Evolutionary conservation across 352 stramenopile genomes (phyloP), one percentile per base, ranked within the genome.

Genomic region (Phytophthora melonis): DNA sequence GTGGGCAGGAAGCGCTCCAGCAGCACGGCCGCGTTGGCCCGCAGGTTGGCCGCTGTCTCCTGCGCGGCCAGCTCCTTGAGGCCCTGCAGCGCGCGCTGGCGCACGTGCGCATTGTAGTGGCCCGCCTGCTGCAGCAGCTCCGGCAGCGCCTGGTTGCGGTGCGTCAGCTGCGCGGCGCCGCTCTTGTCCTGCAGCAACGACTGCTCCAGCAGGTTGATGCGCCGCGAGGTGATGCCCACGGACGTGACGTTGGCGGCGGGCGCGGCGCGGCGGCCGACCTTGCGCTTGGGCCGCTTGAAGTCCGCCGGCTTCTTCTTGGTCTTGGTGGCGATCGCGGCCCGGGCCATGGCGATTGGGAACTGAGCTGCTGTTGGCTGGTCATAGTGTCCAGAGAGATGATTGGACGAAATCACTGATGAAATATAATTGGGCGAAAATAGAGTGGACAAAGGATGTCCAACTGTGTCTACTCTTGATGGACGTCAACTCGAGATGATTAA

Each of bases 211-310:
- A 96, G 75, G 58, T 93, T 93, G 72, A 96, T 92, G 69, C 89
- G 89, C 14, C 89, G 89, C 32, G 87, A 94, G 5, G 86, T 77
- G 59, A 96, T 85, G 32, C 73, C 77, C 47, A 94, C 89, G 39
- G 82, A 92, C 30, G 89, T 96, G 21, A 96, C 89, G 56, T 96
- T 96, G 36, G 89, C 84, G 25, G 86, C 77, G 56, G 82, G 86
- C 14, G 82, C 73, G 1, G 82, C 86, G 62, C 90, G 90, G 41
- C 87, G 86, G 13, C 89, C 89, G 30, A 96, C 89, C 73, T 96
- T 96, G 75, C 85, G 89, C 86, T 96, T 96, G 14, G 86, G 89
- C 21, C 87, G 87, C 85, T 96, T 96, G 69, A 96, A 96, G 74
- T 96, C 89, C 34, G 76, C 87, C 10, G 89, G 89, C 79, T 96